Evolutionary conservation across 371 early-diverging fungal genomes (phyloP), one percentile per base, ranked within the genome.

Genomic region (Saksenaea oblongispora): DNA sequence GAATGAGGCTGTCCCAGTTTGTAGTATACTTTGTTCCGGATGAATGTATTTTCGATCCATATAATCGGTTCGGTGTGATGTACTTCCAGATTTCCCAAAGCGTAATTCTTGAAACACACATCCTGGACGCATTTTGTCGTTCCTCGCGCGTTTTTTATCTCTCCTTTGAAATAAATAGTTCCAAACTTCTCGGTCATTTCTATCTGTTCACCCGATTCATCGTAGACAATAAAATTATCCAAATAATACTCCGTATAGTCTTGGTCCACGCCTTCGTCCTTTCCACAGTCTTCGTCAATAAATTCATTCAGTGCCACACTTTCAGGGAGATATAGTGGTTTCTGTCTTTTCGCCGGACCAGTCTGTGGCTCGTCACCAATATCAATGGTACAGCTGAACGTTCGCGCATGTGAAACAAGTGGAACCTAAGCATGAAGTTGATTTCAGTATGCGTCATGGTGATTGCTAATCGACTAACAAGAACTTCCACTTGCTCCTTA

Each of bases 21-120:
- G 31, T 55, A 55, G 14, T 55, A 55, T 0, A 55, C 31, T 14
- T 55, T 35, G 34, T 34, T 18, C 10, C 27, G 31, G 14, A 55
- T 18, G 31, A 55, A 55, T 8, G 56, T 55, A 14, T 18, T 55
- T 55, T 55, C 35, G 31, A 55, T 55, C 56, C 56, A 55, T 26
- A 55, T 55, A 15, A 28, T n/a, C 8, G 56, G 56, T 31, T 55
- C 56, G n/a, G 3, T 22, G 7, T 47, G 22, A 22, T 47, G 5
- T 8, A 22, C 11, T 22, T 47, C 51, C 51, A 47, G 11, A 22
- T 47, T 22, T 8, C 51, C 51, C 24, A 47, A 22, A 22, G 51
- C 17, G 22, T 47, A 47, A 47, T 47, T 47, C 24, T 22, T 47
- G 51, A 47, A 47, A 4, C 18, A 22, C 8, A 47, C 51, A 47